Conservation (phyloP, 116 monocot genomes). For the Phalaenopsis hybrid region DNA sequence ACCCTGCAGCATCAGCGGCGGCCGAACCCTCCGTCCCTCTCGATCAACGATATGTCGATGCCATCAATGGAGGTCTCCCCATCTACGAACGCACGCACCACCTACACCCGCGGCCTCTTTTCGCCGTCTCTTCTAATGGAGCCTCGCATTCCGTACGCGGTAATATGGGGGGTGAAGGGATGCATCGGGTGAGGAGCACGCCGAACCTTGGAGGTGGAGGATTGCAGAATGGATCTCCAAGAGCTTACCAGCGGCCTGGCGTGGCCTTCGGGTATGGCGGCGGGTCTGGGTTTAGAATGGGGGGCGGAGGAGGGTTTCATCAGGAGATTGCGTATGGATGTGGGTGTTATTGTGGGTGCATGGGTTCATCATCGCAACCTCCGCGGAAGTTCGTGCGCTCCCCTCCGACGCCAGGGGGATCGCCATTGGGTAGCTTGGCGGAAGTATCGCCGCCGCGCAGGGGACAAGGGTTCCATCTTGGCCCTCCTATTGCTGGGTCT, state of each 20-base stretch:
- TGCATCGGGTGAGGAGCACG: slow-evolving; percentile 48
- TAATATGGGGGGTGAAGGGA: background rate
- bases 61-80: slow-evolving; percentile 21
- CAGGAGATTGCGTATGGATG: background rate
- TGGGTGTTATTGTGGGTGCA: background rate
- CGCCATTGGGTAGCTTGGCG: background rate
- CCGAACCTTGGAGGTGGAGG: slow-evolving; percentile 22
- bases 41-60: slow-evolving; percentile 45
- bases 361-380: background rate
- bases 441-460: background rate
- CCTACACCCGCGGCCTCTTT: background rate
- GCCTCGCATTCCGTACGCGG: slow-evolving; percentile 28
- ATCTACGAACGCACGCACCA: background rate
- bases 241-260: background rate
- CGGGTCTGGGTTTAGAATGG: background rate
- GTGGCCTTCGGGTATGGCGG: background rate
- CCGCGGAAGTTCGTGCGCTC: background rate
- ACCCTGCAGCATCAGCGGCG: background rate
- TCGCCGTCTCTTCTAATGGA: slow-evolving; percentile 15
- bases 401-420: background rate
- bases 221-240: background rate
- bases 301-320: background rate
- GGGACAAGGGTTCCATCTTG: background rate
- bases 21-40: background rate
- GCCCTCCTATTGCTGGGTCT: background rate